Evolutionary conservation across 208 protist species (phyloP).

Genomic region (Balamuthia mandrillaris): DNA sequence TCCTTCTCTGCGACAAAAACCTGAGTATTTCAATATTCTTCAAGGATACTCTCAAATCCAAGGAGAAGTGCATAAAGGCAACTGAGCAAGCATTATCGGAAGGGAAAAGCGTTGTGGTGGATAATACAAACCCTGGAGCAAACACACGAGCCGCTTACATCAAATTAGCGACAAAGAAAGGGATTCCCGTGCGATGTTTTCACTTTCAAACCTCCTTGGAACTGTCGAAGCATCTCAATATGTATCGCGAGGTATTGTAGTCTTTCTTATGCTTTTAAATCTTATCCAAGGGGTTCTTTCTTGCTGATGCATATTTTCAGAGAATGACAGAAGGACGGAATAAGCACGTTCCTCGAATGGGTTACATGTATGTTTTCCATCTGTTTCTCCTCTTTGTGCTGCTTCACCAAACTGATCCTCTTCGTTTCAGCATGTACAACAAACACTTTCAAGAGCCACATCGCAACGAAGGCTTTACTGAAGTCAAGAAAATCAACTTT

Average conservation of each 20-base stretch:
- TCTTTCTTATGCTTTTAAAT: neutral
- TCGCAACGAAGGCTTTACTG: conserved; percentile 50
- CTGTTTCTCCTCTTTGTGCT: neutral
- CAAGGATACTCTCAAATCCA: conserved; percentile 76
- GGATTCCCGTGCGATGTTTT: conserved; percentile 73
- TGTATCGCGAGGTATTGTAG: conserved; percentile 51
- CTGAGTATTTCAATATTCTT: neutral
- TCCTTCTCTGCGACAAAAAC: neutral
- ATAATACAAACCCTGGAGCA: conserved; percentile 83
- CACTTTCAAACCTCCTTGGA: conserved; percentile 65
- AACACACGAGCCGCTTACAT: conserved; percentile 71
- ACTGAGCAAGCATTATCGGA: conserved; percentile 56
- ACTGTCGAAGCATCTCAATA: conserved; percentile 79
- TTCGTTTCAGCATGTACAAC: conserved; percentile 62
- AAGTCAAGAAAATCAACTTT: conserved; percentile 59
- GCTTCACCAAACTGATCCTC: conserved; percentile 44
- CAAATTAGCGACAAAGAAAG: conserved; percentile 51
- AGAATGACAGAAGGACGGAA: neutral
- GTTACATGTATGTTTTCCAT: neutral
- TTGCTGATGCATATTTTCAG: neutral
- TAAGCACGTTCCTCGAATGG: neutral
- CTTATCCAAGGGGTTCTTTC: neutral
- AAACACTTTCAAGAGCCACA: conserved; percentile 55
- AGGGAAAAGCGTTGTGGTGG: conserved; percentile 79
- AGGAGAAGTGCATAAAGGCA: conserved; percentile 70